Evolutionary conservation across 1,284 basidiomycete genomes (phyloP).

Genomic region (Athelia sp.): DNA sequence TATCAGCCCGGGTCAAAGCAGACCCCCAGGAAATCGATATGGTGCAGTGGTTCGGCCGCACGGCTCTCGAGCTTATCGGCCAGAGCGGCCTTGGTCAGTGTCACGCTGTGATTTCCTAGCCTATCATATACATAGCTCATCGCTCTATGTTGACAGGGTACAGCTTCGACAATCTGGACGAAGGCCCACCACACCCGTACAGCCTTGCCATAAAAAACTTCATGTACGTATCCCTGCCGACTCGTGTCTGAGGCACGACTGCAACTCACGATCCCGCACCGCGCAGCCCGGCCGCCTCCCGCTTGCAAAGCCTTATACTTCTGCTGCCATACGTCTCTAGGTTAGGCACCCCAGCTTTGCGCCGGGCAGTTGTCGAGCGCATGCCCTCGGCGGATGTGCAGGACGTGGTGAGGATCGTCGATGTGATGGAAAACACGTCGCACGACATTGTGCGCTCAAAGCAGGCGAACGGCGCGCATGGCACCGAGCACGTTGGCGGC

Average conservation of each 20-base stretch:
- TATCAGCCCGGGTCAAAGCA: constrained; percentile 6
- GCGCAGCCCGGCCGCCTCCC: not conserved
- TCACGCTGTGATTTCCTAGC: not conserved
- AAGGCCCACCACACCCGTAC: not conserved
- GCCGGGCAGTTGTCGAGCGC: constrained; percentile 28
- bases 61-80: constrained; percentile 29
- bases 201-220: not conserved
- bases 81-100: constrained; percentile 9
- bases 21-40: constrained; percentile 31
- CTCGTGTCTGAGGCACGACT: not conserved
- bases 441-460: constrained; percentile 34
- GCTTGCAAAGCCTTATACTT: constrained; percentile 15
- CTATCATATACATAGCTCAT: not conserved
- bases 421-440: constrained; percentile 32
- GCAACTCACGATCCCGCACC: not conserved
- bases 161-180: not conserved
- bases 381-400: constrained; percentile 27
- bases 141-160: not conserved
- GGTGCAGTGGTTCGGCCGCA: constrained; percentile 33
- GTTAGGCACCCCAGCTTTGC: constrained; percentile 29
- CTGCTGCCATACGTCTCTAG: constrained; percentile 28
- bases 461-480: constrained; percentile 27
- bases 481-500: constrained; percentile 27
- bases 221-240: not conserved
- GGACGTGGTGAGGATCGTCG: constrained; percentile 27